These are phyloP conservation scores for Lyophyllum decastes DNA, from an alignment of 768 basidiomycete species.

Conservation along the genomic window DNA sequence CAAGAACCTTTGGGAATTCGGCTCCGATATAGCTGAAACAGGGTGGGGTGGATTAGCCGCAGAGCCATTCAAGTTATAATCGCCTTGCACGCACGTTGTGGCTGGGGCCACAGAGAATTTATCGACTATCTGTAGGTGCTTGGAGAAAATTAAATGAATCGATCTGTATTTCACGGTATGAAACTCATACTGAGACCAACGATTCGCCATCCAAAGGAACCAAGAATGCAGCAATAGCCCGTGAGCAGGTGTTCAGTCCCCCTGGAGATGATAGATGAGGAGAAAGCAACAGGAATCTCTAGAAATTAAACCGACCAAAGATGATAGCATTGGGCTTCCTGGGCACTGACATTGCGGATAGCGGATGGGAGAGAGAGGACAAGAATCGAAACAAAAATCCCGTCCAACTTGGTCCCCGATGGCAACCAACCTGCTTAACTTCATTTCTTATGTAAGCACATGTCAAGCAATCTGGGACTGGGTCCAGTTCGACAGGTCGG, in stretches of 20 bases:
- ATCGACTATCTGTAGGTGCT: constrained; percentile 75
- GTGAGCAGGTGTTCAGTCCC: constrained; percentile 78
- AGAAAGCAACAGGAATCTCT: background rate
- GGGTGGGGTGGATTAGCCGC: background rate
- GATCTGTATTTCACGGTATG: constrained; percentile 6
- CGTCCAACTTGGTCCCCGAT: constrained; percentile 8
- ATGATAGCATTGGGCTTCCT: constrained; percentile 68
- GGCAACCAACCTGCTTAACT: constrained; percentile 13
- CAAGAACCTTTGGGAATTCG: constrained; percentile 71
- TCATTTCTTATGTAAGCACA: constrained; percentile 20
- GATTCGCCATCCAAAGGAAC: constrained; percentile 68
- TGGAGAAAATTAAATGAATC: constrained; percentile 18
- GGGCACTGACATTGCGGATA: constrained; percentile 31
- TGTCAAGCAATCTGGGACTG: background rate
- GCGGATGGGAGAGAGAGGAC: constrained; percentile 14
- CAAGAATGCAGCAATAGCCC: constrained; percentile 66
- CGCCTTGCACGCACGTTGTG: constrained; percentile 59
- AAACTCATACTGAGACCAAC: constrained; percentile 65
- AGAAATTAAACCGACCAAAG: constrained; percentile 55
- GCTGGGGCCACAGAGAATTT: constrained; percentile 72
- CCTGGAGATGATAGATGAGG: constrained; percentile 34
- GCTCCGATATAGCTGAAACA: constrained; percentile 70
- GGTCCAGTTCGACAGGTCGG: background rate
- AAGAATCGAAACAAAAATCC: constrained; percentile 6
- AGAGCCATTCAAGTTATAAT: constrained; percentile 18